Conservation (phyloP, 2,329 filamentous ascomycete genomes). For the Metarhizium anisopliae region DNA sequence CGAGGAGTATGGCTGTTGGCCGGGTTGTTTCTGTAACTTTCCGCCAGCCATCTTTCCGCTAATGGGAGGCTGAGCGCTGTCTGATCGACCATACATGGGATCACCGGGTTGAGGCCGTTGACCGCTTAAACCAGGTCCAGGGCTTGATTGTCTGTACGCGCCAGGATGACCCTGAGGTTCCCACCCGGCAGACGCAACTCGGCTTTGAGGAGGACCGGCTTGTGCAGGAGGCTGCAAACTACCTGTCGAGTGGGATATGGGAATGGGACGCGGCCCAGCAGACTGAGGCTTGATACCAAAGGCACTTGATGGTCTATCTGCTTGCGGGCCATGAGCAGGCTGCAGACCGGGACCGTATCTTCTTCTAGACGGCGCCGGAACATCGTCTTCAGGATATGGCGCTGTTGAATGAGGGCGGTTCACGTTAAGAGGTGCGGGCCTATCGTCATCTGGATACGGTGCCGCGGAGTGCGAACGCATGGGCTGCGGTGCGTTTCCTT, state of each 20-base stretch:
- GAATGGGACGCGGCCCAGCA: conserved; percentile 25
- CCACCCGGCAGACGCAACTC: conserved; percentile 35
- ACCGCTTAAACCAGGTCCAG: conserved; percentile 16
- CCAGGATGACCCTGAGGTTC: conserved; percentile 28
- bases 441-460: conserved; percentile 64
- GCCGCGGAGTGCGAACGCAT: conserved; percentile 46
- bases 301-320: conserved; percentile 41
- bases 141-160: conserved; percentile 33
- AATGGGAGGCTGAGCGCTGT: conserved; percentile 17
- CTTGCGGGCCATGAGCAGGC: conserved; percentile 36
- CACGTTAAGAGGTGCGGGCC: conserved; percentile 39
- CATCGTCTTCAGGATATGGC: conserved; percentile 47
- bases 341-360: conserved; percentile 40
- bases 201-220: conserved; percentile 25
- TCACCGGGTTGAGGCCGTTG: conserved; percentile 13
- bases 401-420: conserved; percentile 36
- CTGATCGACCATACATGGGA: conserved; percentile 14
- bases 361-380: conserved; percentile 22
- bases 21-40: conserved; percentile 18
- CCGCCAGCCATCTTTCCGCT: conserved; percentile 24
- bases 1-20: conserved; percentile 7
- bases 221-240: conserved; percentile 33
- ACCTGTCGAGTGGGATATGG: conserved; percentile 34
- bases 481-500: conserved; percentile 18
- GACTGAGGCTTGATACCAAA: conserved; percentile 44